These are phyloP conservation scores for Coriolopsis trogii DNA, from an alignment of 1,284 basidiomycete genomes.

Conservation along the genomic window DNA sequence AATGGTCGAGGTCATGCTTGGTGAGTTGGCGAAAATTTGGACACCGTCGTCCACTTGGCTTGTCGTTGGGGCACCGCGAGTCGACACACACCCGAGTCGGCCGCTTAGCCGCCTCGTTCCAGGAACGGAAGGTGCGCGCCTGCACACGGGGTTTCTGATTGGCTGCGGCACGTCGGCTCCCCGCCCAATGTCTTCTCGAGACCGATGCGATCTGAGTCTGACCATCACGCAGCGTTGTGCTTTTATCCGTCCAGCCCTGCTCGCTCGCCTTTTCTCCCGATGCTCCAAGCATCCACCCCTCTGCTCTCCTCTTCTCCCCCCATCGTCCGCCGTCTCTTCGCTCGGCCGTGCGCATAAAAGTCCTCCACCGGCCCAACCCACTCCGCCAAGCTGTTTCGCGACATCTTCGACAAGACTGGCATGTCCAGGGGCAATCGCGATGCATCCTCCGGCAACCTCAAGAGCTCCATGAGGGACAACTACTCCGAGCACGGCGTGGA, in stretches of 20 bases:
- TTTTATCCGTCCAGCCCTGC: neutral
- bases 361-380: neutral
- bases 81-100: no score
- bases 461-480: constrained; percentile 70
- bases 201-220: no score
- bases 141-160: no score
- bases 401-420: constrained; percentile 12
- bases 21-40: no score
- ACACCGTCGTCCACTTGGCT: no score
- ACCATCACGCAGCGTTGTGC: neutral
- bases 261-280: no score
- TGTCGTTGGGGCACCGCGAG: no score
- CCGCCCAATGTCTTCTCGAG: no score
- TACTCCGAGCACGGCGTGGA: constrained; percentile 68
- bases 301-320: neutral
- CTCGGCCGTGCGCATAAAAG: neutral
- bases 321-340: neutral
- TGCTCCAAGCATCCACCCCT: neutral
- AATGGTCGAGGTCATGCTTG: constrained; percentile 69
- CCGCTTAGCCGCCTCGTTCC: no score
- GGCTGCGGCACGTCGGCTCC: no score
- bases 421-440: constrained; percentile 45
- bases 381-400: constrained; percentile 16
- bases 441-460: constrained; percentile 49
- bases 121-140: no score